Evolutionary conservation across 2,329 filamentous ascomycete genomes (phyloP), one percentile per base, ranked within the genome.

Genomic region (Thielaviopsis cerberus): DNA sequence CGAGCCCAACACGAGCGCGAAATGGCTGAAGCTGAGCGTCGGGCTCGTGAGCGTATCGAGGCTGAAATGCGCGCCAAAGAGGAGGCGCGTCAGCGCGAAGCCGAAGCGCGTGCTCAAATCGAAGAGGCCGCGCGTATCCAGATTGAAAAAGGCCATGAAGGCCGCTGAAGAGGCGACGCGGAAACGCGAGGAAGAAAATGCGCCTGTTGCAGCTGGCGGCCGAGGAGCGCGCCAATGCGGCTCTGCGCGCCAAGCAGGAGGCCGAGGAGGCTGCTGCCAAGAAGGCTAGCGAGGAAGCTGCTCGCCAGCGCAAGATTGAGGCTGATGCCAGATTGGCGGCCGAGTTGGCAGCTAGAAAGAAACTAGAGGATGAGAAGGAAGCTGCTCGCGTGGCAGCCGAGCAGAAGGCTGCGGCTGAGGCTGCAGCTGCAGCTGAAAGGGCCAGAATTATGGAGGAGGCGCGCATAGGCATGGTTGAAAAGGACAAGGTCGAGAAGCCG

Each of bases 381-480:
- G 75, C 76, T 58, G 67, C 66, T 22, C 70, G 69, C 58, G 67
- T 64, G 3, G 66, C 66, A 17, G 67, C 64, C 3, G 69, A 55
- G n/a, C 3, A 20, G 10, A 25, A 66, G 6, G 71, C 68, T 1
- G 70, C 69, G 2, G 72, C 63, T 0, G 69, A 67, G 0, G 66
- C 65, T 22, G 67, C 66, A 23, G 71, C 73, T 5, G 76, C 73
- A 69, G 78, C 64, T 72, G 72, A 11, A 74, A 76, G 76, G 64
- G 78, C 78, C 64, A 75, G 78, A 63, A 76, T 76, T 0, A 74
- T 81, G 57, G 77, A 80, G 55, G 75, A 76, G 5, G 72, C 76
- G n/a, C 76, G 73, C 62, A 74, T 75, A 53, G 73, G 71, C 62
- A 63, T 75, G 22, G 64, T 76, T 41, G 73, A 74, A 41, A 74